Base-by-base conservation (phyloP, 768 basidiomycete species). In the Podaxis sp. region DNA sequence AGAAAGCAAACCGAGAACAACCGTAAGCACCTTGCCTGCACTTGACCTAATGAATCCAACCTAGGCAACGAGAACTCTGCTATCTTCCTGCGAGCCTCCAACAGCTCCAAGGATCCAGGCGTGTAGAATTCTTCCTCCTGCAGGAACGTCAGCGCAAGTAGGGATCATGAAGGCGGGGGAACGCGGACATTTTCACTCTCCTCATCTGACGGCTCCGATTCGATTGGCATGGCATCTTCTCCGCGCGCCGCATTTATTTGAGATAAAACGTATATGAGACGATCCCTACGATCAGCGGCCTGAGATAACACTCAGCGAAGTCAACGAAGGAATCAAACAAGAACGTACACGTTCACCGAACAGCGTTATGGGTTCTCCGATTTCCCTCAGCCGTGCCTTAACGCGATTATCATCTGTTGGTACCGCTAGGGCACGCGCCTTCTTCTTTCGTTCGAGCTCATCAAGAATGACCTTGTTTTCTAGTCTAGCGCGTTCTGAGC, bases 391-490 rank as follows among this genome's bases (percentile, higher is more conserved):
- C 62, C 93, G 83, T 42, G 89, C 87, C 72, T 90, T 91, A 70
- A 99, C 97, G 67, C 91, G 89, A 70, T 87, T 90, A 75, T 99
- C 97, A 75, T 99, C 96, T 6, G 97, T 99, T 7, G 97, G 97
- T 9, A 99, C 95, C 6, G 96, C 97, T 77, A 98, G 85, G 64
- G 82, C 89, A 66, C 97, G 84, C 12, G 96, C 91, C 70, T 94
- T 90, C 82, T 97, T 97, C 83, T 96, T 97, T 67, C 96, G 85
- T 72, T 99, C 97, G n/a, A 99, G 87, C 75, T 97, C 95, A 71
- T 94, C 92, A 52, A 99, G 82, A 58, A 99, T 87, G 66, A 90
- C 89, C 70, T 90, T 88, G 79, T 95, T 93, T 74, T 93, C 92
- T 57, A 87, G 72, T 68, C 86, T 82, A 61, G 90, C 92, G 46